Conservation (phyloP, 1,284 basidiomycete genomes). For the Peniophora sp. region DNA sequence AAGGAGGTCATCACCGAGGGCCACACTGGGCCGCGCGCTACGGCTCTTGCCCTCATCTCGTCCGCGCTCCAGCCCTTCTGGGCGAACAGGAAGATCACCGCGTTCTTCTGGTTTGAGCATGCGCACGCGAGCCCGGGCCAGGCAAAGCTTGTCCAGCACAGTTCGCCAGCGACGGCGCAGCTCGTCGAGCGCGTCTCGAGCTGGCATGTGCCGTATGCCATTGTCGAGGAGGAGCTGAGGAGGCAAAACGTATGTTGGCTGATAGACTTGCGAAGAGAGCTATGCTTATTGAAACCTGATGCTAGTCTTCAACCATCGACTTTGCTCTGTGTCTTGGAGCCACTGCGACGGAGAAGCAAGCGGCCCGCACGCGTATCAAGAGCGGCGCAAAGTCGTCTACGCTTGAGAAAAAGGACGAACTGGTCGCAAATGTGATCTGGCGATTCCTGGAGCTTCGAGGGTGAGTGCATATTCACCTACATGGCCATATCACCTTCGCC, state of each 20-base stretch:
- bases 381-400: slow-evolving; percentile 31
- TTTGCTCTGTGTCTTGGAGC: slow-evolving; percentile 93
- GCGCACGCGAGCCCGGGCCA: slow-evolving; percentile 32
- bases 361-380: slow-evolving; percentile 67
- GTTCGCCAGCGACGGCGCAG: slow-evolving; percentile 72
- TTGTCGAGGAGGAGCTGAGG: slow-evolving; percentile 92
- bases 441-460: slow-evolving; percentile 94
- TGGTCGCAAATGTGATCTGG: slow-evolving; percentile 98
- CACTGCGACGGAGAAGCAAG: slow-evolving; percentile 72
- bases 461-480: slow-evolving; percentile 35
- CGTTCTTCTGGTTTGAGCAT: slow-evolving; percentile 74
- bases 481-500: slow-evolving; percentile 2
- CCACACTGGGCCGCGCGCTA: slow-evolving; percentile 86
- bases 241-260: slow-evolving; percentile 80
- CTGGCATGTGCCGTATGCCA: slow-evolving; percentile 87
- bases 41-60: slow-evolving; percentile 79
- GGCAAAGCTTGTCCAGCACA: slow-evolving; percentile 59
- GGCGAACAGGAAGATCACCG: slow-evolving; percentile 65
- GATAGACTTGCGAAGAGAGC: neutral
- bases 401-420: slow-evolving; percentile 96
- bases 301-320: slow-evolving; percentile 92
- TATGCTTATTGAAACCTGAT: neutral
- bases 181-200: slow-evolving; percentile 82
- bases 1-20: slow-evolving; percentile 94
- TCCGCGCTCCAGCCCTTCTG: slow-evolving; percentile 75